Conservation (phyloP, 73 alveolate genomes). For the Paraurostyla sp. region DNA sequence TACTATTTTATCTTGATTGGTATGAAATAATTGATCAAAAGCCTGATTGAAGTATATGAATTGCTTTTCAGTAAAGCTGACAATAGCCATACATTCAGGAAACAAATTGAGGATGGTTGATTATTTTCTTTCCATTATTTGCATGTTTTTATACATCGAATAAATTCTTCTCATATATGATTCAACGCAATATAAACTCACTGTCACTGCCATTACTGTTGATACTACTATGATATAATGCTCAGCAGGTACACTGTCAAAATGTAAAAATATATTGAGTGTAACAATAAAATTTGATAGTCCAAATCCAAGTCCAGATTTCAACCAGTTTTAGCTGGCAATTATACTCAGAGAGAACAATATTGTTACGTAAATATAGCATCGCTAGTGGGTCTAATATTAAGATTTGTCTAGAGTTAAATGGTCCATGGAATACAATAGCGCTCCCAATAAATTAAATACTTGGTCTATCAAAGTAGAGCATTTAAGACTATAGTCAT, state of each 20-base stretch:
- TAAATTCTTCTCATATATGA: neutral
- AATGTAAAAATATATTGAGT: neutral
- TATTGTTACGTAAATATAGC: constrained; percentile 8
- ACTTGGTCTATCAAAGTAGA: no score
- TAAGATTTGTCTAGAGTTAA: neutral
- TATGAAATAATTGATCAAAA: neutral
- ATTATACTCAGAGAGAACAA: neutral
- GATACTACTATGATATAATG: neutral
- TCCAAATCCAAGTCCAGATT: neutral
- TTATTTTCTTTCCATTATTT: constrained; percentile 33
- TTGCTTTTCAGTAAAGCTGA: neutral
- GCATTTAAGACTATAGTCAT: no score
- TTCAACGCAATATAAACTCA: neutral
- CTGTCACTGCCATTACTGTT: neutral
- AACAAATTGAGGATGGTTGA: constrained; percentile 20
- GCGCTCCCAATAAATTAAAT: no score
- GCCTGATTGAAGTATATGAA: constrained; percentile 22
- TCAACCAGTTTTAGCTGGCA: neutral
- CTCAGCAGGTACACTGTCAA: neutral
- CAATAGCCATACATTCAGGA: constrained; percentile 19
- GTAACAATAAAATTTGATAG: neutral
- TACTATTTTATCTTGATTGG: no score
- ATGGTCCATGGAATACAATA: neutral
- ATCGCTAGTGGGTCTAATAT: neutral
- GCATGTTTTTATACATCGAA: neutral